Conservation (phyloP, 2,329 filamentous ascomycete species). For the Epichloe gansuensis region DNA sequence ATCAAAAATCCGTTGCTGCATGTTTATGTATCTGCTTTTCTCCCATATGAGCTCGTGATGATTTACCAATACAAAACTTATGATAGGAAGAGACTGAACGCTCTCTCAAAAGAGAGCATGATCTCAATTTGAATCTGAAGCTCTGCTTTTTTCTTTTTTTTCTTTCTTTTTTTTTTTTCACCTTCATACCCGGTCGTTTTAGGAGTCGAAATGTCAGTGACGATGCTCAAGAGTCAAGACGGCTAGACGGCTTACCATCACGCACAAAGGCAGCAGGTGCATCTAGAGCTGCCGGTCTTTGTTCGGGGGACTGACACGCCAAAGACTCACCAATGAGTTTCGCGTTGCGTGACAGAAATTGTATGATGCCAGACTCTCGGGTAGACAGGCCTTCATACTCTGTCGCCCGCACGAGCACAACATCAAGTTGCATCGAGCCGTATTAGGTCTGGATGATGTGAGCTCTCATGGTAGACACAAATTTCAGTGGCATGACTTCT, state of each 20-base stretch:
- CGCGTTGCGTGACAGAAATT: not conserved
- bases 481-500: no score
- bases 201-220: no score
- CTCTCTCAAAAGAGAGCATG: conserved; percentile 37
- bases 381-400: not conserved
- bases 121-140: conserved; percentile 54
- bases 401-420: no score
- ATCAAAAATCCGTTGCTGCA: no score
- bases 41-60: conserved; percentile 44
- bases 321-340: not conserved
- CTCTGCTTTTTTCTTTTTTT: conserved; percentile 14
- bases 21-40: conserved; percentile 9
- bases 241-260: not conserved
- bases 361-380: not conserved
- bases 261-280: not conserved
- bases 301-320: no score
- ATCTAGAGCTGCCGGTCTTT: not conserved
- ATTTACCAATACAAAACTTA: conserved; percentile 38
- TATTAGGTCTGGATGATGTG: no score
- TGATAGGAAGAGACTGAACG: conserved; percentile 61
- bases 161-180: not conserved
- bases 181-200: not conserved
- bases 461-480: no score
- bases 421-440: no score
- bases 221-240: no score